phyloP scores from a whole-genome alignment of 495 filamentous ascomycete genomes.

The Cudoniella acicularis region DNA sequence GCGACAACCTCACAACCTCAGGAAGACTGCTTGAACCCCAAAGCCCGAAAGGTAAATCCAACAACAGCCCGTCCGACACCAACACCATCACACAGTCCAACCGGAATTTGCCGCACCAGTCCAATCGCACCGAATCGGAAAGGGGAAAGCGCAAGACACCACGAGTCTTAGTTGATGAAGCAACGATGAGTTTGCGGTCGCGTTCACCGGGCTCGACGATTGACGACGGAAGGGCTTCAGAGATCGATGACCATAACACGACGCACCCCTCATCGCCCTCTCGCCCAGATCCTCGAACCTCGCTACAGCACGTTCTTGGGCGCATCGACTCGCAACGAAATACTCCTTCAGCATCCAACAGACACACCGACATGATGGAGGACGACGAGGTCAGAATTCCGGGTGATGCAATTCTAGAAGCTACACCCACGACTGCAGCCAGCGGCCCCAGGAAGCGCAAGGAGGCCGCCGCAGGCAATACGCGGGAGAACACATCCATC shows the following conservation, averaged over 20 bases:
- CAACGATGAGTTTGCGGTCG: slow-evolving; percentile 8
- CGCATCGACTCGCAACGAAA: slow-evolving; percentile 10
- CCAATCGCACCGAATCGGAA: not conserved
- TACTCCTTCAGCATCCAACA: slow-evolving; percentile 12
- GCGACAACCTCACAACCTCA: too few relatives aligned
- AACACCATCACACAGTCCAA: too few relatives aligned
- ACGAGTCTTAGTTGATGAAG: slow-evolving; percentile 1
- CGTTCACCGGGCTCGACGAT: slow-evolving; percentile 21
- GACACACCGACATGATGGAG: slow-evolving; percentile 16
- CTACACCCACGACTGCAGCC: slow-evolving; percentile 29
- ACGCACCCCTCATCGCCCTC: slow-evolving; percentile 20
- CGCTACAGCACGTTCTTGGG: slow-evolving; percentile 19
- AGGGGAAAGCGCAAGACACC: not conserved
- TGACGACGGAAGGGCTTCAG: slow-evolving; percentile 15
- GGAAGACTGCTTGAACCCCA: too few relatives aligned
- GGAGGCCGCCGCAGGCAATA: slow-evolving; percentile 8
- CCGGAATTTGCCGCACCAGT: too few relatives aligned
- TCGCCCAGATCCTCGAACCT: slow-evolving; percentile 22
- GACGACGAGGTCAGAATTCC: slow-evolving; percentile 33
- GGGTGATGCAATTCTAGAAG: slow-evolving; percentile 62
- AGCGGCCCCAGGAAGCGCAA: slow-evolving; percentile 13
- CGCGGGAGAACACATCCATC: slow-evolving; percentile 16
- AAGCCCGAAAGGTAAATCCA: not conserved
- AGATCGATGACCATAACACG: slow-evolving; percentile 24
- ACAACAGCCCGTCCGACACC: too few relatives aligned